phyloP scores from a whole-genome alignment of 148 eudicot genomes.

The Simmondsia chinensis region DNA sequence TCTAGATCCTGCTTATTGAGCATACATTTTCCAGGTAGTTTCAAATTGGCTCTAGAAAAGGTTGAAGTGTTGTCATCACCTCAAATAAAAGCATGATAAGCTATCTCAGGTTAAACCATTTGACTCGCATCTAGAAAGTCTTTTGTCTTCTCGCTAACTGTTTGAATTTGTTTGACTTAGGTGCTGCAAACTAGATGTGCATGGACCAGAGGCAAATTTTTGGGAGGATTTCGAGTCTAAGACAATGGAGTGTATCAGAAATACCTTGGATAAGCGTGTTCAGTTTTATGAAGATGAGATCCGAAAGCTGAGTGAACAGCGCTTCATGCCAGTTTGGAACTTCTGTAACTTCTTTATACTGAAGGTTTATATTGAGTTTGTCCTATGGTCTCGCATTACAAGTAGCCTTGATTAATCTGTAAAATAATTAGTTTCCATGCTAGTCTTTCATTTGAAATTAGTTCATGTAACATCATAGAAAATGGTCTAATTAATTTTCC shows the following conservation, averaged over 20 bases:
- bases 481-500: too few species aligned
- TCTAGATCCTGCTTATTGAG: too few species aligned
- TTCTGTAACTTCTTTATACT: slow-evolving; percentile 91
- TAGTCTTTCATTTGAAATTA: not conserved
- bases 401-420: not conserved
- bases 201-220: slow-evolving; percentile 70
- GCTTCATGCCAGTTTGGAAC: slow-evolving; percentile 92
- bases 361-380: slow-evolving; percentile 44
- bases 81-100: too few species aligned
- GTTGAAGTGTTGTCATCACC: too few species aligned
- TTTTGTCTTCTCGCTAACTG: not conserved
- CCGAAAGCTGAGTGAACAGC: slow-evolving; percentile 93
- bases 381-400: not conserved
- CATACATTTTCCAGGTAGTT: too few species aligned
- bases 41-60: too few species aligned
- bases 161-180: slow-evolving; percentile 21
- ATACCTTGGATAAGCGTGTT: slow-evolving; percentile 81
- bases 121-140: too few species aligned
- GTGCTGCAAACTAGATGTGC: slow-evolving; percentile 87
- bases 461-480: not conserved
- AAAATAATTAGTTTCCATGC: slow-evolving; percentile 3
- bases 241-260: slow-evolving; percentile 73
- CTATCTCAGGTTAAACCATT: too few species aligned
- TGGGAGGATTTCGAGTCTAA: slow-evolving; percentile 94
- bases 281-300: slow-evolving; percentile 95